Base-by-base conservation (phyloP, 306 rosid species). In the Vigna mungo region DNA sequence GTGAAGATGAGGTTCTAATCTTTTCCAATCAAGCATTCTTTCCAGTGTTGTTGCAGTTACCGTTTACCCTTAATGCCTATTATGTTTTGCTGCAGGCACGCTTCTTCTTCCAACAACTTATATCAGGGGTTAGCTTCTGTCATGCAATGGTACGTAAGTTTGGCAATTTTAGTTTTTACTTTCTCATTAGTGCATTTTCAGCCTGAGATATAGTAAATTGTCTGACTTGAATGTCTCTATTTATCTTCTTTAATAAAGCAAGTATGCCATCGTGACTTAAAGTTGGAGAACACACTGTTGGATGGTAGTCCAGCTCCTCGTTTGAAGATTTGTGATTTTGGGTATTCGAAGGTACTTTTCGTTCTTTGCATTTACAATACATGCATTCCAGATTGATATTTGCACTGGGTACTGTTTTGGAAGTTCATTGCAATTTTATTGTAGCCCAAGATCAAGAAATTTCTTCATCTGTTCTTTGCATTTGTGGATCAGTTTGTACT, bases 221-320 rank as follows among this genome's bases (percentile, higher is more conserved):
- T 54, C 48, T 68, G 64, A 82, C 49, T 76, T 52, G 43, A 76
- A 65, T 43, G 39, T 44, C 41, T 43, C 76, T 61, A 18, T 71
- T 39, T 71, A 47, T 63, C 43, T 80, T 80, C 77, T 43, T 48
- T 46, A 49, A 59, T 89, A 69, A 78, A 94, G 98, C 89, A 94
- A 92, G 96, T 92, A 78, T 94, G 98, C 76, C 97, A 94, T 77
- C 92, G 98, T 52, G 98, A 94, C 82, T 82, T 94, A 84, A 94
- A 94, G 86, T 87, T 92, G 83, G 95, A 94, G 89, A 94, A 94
- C 84, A 92, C 95, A 11, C 86, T 92, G 86, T 68, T 94, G 83
- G 98, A 92, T 78, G 98, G 95, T 81, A 94, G 98, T 85, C 93
- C 90, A 14, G 96, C 97, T 78, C 98, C 98, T 36, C 98, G 96